Conservation (phyloP, 2,329 filamentous ascomycete genomes). For the Cladophialophora exuberans region DNA sequence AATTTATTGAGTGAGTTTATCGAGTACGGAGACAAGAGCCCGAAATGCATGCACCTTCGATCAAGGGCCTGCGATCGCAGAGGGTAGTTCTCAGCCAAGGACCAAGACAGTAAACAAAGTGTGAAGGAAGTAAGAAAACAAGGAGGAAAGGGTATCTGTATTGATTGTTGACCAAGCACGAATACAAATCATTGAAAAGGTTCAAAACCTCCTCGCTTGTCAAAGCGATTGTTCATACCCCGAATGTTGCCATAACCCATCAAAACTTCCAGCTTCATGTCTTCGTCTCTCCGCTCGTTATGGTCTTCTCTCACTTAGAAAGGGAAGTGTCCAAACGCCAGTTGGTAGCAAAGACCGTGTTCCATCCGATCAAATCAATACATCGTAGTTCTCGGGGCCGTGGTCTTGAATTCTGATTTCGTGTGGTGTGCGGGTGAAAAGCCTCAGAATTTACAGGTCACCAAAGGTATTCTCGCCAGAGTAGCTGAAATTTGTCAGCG, state of each 20-base stretch:
- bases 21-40: too few relatives aligned
- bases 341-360: constrained; percentile 8
- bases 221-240: background rate
- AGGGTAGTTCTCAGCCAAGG: too few relatives aligned
- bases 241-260: background rate
- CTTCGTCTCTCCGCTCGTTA: constrained; percentile 11
- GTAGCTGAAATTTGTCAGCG: constrained; percentile 61
- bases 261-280: background rate
- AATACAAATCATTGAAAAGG: constrained; percentile 17
- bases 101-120: too few relatives aligned
- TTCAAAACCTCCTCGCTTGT: constrained; percentile 18
- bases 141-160: constrained; percentile 18
- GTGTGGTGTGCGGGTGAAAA: background rate
- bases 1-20: too few relatives aligned
- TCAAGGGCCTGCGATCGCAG: too few relatives aligned
- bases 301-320: constrained; percentile 4
- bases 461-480: constrained; percentile 99
- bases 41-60: too few relatives aligned
- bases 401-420: background rate
- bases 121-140: background rate
- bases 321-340: constrained; percentile 18
- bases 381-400: constrained; percentile 7
- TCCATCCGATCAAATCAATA: constrained; percentile 16
- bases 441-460: constrained; percentile 28
- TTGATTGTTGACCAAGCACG: constrained; percentile 19